phyloP scores from a whole-genome alignment of 2,329 filamentous ascomycete species.

The Clonostachys byssicola region DNA sequence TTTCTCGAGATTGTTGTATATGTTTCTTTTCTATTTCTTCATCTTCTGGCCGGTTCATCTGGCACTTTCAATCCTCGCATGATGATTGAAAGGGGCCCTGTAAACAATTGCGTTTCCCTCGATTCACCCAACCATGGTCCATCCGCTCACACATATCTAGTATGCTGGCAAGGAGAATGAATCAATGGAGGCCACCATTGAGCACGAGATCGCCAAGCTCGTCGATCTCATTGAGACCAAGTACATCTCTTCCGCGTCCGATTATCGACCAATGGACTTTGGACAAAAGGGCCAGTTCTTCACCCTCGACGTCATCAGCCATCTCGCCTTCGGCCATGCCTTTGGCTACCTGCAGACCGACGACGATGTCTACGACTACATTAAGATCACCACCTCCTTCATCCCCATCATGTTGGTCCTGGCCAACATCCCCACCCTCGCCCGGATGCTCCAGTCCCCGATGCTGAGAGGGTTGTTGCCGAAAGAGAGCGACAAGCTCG shows the following conservation, averaged over 20 bases:
- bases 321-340: slow-evolving; percentile 43
- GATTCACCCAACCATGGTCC: too few species aligned
- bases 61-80: too few species aligned
- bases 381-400: slow-evolving; percentile 34
- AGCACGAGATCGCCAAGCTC: slow-evolving; percentile 37
- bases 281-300: slow-evolving; percentile 49
- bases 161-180: slow-evolving; percentile 52
- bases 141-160: slow-evolving; percentile 12
- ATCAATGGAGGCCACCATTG: slow-evolving; percentile 41
- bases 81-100: too few species aligned
- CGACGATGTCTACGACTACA: slow-evolving; percentile 41
- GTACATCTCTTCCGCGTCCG: slow-evolving; percentile 27
- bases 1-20: too few species aligned
- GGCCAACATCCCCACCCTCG: slow-evolving; percentile 33
- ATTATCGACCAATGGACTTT: slow-evolving; percentile 41
- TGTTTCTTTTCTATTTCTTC: too few species aligned
- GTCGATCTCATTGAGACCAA: slow-evolving; percentile 41
- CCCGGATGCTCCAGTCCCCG: slow-evolving; percentile 32
- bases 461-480: slow-evolving; percentile 35
- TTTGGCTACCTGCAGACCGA: slow-evolving; percentile 45
- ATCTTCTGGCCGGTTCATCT: too few species aligned
- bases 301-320: slow-evolving; percentile 51
- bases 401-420: slow-evolving; percentile 38
- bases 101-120: too few species aligned
- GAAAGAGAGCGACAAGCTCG: slow-evolving; percentile 28